Evolutionary conservation across 1,284 basidiomycete species (phyloP), one percentile per base, ranked within the genome.

Genomic region (Trametes sp.): DNA sequence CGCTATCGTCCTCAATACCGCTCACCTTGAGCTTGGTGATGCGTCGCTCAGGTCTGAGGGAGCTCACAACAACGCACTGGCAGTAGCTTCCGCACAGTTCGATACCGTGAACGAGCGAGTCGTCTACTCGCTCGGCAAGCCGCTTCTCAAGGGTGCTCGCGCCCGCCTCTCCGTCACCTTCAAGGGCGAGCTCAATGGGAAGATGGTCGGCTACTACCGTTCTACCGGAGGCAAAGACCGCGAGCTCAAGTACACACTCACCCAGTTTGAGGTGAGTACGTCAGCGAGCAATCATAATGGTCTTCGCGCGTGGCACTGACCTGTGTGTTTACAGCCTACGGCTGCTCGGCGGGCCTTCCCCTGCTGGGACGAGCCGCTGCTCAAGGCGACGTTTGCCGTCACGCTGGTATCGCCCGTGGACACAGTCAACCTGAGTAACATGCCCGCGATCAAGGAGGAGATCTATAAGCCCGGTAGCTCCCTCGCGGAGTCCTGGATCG

Each of bases 281-380:
- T n/a, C n/a, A n/a, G n/a, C n/a, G n/a, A n/a, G n/a, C n/a, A n/a
- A n/a, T n/a, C n/a, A n/a, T n/a, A n/a, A 64, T 3, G 31, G 38
- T 23, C n/a, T 6, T 2, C 16, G 4, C 7, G n/a, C n/a, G n/a
- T n/a, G n/a, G n/a, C n/a, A 53, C 6, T 13, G 24, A 14, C 7
- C 14, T 10, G 19, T 24, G n/a, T n/a, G n/a, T n/a, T n/a, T n/a
- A n/a, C n/a, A 98, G 88, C 90, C 96, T 21, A 98, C 95, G 28
- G 88, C 90, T 61, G 95, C 95, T 4, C 83, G 96, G 62, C 83
- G 87, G 55, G 89, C 90, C 11, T 93, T 95, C 77, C 94, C 94
- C 29, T 91, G 87, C 76, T 98, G 94, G 93, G 97, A 98, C 75
- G 96, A 98, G 76, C 97, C 97, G 26, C 83, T 88, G 24, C 83